Evolutionary conservation across 164 flowering plant genomes (phyloP).

Genomic region (Taxillus chinensis): DNA sequence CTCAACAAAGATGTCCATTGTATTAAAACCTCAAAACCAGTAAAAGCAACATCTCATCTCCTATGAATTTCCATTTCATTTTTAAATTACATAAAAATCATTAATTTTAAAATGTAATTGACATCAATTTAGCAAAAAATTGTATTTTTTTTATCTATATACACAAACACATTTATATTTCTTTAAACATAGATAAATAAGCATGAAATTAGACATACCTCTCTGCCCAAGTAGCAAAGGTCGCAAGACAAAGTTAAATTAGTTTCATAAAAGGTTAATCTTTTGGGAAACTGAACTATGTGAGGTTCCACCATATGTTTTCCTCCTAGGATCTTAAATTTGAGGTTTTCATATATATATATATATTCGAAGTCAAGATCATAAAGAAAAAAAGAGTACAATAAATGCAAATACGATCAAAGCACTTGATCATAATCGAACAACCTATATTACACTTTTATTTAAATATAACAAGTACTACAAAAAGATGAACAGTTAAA

Average conservation of each 20-base stretch:
- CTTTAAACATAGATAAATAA: no score
- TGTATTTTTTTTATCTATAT: background rate
- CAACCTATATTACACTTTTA: no score
- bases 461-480: no score
- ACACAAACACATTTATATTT: no score
- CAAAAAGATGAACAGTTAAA: no score
- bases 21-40: conserved; percentile 90
- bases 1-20: conserved; percentile 94
- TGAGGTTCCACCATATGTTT: conserved; percentile 94
- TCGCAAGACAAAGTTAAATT: conserved; percentile 73
- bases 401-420: no score
- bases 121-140: background rate
- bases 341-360: conserved; percentile 49
- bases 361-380: no score
- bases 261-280: conserved; percentile 95
- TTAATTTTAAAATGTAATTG: background rate
- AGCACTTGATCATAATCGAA: no score
- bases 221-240: conserved; percentile 87
- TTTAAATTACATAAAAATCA: background rate
- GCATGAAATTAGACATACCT: conserved; percentile 33
- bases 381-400: no score
- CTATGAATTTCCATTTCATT: conserved; percentile 35
- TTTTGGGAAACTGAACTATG: conserved; percentile 80
- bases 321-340: conserved; percentile 92
- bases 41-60: conserved; percentile 94